Conservation (phyloP, 768 basidiomycete genomes). For the Vishniacozyma victoriae region DNA sequence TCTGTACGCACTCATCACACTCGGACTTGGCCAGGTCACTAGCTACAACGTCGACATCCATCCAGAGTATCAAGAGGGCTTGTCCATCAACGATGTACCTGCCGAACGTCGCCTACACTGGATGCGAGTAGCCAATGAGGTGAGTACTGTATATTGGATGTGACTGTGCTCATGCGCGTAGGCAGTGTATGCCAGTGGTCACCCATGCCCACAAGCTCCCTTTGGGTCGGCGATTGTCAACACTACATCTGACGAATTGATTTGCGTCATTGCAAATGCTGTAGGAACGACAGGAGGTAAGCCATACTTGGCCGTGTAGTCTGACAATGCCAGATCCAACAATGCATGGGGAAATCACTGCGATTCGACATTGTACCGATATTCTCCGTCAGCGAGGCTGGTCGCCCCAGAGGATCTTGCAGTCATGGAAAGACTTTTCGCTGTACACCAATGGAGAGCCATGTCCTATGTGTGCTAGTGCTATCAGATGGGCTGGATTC, state of each 20-base stretch:
- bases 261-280: conserved; percentile 31
- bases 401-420: conserved; percentile 26
- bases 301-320: conserved; percentile 1
- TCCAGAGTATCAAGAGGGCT: conserved; percentile 22
- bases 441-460: conserved; percentile 41
- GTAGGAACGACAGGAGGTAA: conserved; percentile 31
- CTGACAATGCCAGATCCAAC: conserved; percentile 16
- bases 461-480: conserved; percentile 30
- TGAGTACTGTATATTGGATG: neutral
- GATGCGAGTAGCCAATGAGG: conserved; percentile 28
- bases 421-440: conserved; percentile 24
- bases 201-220: conserved; percentile 29
- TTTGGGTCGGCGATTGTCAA: conserved; percentile 38
- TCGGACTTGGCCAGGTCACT: too few species aligned
- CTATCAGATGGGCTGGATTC: conserved; percentile 36
- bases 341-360: conserved; percentile 36
- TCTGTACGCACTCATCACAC: too few species aligned
- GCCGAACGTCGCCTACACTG: conserved; percentile 16
- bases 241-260: conserved; percentile 31
- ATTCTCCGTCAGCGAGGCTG: conserved; percentile 22
- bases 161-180: neutral
- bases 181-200: conserved; percentile 27
- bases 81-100: conserved; percentile 25
- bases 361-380: conserved; percentile 32
- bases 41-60: conserved; percentile 26